phyloP scores from a whole-genome alignment of 1,284 basidiomycete species.

The Leucoagaricus sp. region DNA sequence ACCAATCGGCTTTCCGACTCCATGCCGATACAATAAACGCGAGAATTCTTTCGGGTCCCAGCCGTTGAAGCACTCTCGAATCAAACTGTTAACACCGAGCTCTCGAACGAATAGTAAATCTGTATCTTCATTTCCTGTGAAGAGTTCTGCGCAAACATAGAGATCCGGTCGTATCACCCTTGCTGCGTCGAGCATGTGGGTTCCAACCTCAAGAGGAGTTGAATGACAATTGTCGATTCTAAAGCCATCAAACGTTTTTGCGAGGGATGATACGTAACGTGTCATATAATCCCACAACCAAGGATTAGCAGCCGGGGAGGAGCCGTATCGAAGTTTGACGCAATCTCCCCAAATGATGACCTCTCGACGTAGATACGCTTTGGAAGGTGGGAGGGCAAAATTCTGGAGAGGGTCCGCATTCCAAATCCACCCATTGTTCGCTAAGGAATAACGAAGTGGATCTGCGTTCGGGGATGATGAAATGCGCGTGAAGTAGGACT shows the following conservation, averaged over 20 bases:
- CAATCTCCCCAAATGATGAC: constrained; percentile 99
- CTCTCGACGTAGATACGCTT: constrained; percentile 93
- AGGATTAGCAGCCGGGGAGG: constrained; percentile 78
- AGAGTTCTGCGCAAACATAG: constrained; percentile 96
- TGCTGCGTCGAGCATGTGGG: constrained; percentile 88
- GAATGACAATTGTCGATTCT: constrained; percentile 99
- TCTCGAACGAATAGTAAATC: constrained; percentile 89
- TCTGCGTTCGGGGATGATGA: constrained; percentile 61
- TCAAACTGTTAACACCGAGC: constrained; percentile 88
- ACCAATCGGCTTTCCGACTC: constrained; percentile 89
- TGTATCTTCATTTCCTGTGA: constrained; percentile 95
- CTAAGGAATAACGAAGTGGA: constrained; percentile 75
- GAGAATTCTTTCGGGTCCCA: constrained; percentile 88
- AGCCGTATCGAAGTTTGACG: constrained; percentile 94
- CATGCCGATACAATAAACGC: constrained; percentile 82
- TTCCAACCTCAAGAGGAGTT: constrained; percentile 93
- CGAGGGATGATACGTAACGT: constrained; percentile 81
- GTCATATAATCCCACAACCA: constrained; percentile 97
- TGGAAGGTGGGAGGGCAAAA: constrained; percentile 95
- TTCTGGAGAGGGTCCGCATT: constrained; percentile 92
- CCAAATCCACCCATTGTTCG: constrained; percentile 99
- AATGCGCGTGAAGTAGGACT: constrained; percentile 88
- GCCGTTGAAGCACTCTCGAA: constrained; percentile 91
- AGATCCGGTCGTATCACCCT: constrained; percentile 88
- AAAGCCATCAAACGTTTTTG: constrained; percentile 89